Base-by-base conservation (phyloP, 805 yeast genomes). In the Saccharomycodes ludwigii region DNA sequence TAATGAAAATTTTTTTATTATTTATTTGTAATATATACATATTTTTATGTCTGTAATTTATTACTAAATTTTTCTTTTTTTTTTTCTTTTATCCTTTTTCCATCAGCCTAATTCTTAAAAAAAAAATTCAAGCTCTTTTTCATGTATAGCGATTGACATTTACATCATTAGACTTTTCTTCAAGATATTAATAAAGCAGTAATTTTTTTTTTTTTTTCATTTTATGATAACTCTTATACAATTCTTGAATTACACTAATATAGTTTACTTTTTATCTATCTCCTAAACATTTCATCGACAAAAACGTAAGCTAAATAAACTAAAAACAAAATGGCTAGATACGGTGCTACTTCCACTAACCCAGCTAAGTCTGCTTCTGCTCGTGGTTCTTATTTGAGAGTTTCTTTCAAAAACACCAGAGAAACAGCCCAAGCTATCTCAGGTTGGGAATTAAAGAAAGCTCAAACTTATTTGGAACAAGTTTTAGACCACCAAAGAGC, bases 341-440 rank as follows among this genome's bases (percentile, higher is more conserved):
- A 91, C 97, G 94, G 86, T 75, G 91, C 94, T 67, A 77, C 84
- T 61, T 84, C 98, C 65, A 85, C 94, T 59, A 86, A 91, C 86
- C 96, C 98, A 73, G 91, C 95, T 65, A 84, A 85, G 75, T 81
- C 95, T 57, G 97, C 96, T 61, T 80, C 95, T 63, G 94, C 98
- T 63, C 93, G 97, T 68, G 97, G 97, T 63, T 83, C 97, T 41
- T 86, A 85, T 86, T 76, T 91, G 68, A 88, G 99, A 73, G 95
- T 84, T 55, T 91, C 98, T 50, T 91, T 68, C 95, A 91, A 91
- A 86, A 91, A 91, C 88, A 91, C 98, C 73, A 84, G 95, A 69
- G 98, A 88, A 71, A 80, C 97, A 52, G 96, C 93, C 58, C 95
- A 82, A 71, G 95, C 98, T 65, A 76, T 91, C 68, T 76, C 72